Percentiles rank a stretch among this genome's conserved stretches.
Conservation (phyloP, 306 rosid genomes). For the Aeschynomene evenia region DNA sequence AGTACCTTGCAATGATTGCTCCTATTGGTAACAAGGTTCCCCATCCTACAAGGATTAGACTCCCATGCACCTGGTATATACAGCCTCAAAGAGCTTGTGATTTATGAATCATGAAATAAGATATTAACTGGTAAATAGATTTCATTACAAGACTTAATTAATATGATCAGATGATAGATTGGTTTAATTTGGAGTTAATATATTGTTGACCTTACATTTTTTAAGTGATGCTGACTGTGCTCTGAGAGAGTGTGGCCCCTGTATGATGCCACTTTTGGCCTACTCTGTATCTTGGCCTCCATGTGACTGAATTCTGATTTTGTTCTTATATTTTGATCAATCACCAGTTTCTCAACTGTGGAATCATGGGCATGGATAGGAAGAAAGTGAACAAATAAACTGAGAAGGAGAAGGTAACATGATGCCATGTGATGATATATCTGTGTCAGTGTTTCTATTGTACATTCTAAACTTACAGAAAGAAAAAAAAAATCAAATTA, state of each 20-base stretch:
- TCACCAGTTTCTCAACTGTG: background rate
- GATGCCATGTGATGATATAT: constrained; percentile 6
- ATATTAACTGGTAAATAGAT: too few relatives aligned
- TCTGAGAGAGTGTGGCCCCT: background rate
- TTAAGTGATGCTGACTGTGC: constrained; percentile 24
- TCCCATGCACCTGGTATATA: background rate
- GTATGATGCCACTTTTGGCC: constrained; percentile 13
- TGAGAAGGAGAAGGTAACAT: constrained; percentile 6
- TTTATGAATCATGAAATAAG: too few relatives aligned
- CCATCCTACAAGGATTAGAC: background rate
- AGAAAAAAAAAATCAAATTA: background rate
- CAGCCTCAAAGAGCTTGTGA: background rate
- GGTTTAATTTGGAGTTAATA: too few relatives aligned
- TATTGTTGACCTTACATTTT: constrained; percentile 36
- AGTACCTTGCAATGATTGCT: background rate
- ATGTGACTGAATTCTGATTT: background rate
- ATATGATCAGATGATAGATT: too few relatives aligned
- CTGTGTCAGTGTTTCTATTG: background rate
- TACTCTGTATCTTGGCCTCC: background rate
- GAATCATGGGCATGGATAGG: constrained; percentile 9
- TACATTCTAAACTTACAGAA: background rate
- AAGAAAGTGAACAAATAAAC: constrained; percentile 2
- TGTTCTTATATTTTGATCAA: background rate
- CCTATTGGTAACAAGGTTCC: background rate
- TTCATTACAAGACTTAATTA: too few relatives aligned